Conservation (phyloP, 129 eudicot genomes). For the Artemisia argyi region DNA sequence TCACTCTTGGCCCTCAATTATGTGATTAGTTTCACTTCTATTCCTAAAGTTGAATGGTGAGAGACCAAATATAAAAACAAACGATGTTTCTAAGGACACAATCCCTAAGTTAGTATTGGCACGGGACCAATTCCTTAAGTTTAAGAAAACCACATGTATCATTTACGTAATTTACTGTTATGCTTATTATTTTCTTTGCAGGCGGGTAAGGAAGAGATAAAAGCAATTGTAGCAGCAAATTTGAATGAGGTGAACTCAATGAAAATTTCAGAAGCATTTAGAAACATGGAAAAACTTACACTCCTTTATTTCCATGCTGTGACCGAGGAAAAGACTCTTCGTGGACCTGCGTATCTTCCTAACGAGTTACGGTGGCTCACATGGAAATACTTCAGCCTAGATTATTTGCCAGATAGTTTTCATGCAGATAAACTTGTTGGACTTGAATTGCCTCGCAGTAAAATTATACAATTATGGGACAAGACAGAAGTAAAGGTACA, state of each 20-base stretch:
- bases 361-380: conserved; percentile 27
- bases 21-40: no score
- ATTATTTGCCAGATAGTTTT: conserved; percentile 26
- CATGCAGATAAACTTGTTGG: conserved; percentile 30
- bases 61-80: no score
- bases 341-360: conserved; percentile 13
- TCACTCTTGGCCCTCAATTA: no score
- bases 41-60: no score
- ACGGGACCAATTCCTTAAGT: no score
- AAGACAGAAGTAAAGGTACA: conserved; percentile 17
- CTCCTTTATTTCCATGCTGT: conserved; percentile 14
- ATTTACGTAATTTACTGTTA: no score
- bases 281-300: conserved; percentile 22
- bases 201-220: conserved; percentile 22
- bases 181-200: neutral
- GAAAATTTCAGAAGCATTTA: conserved; percentile 15
- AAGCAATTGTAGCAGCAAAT: conserved; percentile 20
- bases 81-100: no score
- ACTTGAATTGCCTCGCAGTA: conserved; percentile 22
- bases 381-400: conserved; percentile 16
- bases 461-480: conserved; percentile 23
- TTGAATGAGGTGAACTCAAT: neutral
- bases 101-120: no score
- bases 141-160: no score
- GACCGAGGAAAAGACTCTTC: neutral